Evolutionary conservation across 306 rosid species (phyloP), one percentile per base, ranked within the genome.

Genomic region (Calophaca sinica): DNA sequence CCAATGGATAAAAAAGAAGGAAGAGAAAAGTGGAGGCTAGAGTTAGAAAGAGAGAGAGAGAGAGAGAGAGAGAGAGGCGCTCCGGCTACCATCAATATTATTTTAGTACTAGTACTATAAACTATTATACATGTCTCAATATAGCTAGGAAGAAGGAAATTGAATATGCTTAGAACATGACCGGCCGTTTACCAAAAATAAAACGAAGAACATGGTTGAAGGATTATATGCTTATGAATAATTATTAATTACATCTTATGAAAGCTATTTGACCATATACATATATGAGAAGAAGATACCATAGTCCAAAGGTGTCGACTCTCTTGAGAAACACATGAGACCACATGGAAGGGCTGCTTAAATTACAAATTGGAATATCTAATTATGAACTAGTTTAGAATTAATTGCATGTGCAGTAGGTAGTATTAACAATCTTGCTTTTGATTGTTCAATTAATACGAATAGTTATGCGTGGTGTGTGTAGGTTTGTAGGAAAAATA

Each of bases 291-390:
- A 44, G 62, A 76, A 74, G 58, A 73, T 72, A 57, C 50, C 73
- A 64, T 44, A 2, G 76, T 20, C 70, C 12, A 69, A 69, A 73
- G 50, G 51, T 12, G 82, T 83, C 75, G 82, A 77, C 63, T 77
- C 78, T 77, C 52, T 29, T 62, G 39, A 80, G 88, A 82, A 89
- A 87, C 90, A 87, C 93, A 90, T 84, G 97, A 87, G 82, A 83
- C 80, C 97, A 91, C 97, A 87, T 91, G 97, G 83, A 81, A 75
- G 4, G 65, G 41, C 14, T 62, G 31, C 65, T 81, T 79, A 42
- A 67, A 29, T 62, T 79, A 55, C 70, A 78, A 60, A 46, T 71
- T 76, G 61, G 67, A 81, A 81, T 84, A 81, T 70, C 82, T 54
- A 71, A 68, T 64, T 46, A 15, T 45, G 66, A 42, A 42, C 7